Base-by-base conservation (phyloP, 192 early-diverging fungal species). In the Pilaira anomala region DNA sequence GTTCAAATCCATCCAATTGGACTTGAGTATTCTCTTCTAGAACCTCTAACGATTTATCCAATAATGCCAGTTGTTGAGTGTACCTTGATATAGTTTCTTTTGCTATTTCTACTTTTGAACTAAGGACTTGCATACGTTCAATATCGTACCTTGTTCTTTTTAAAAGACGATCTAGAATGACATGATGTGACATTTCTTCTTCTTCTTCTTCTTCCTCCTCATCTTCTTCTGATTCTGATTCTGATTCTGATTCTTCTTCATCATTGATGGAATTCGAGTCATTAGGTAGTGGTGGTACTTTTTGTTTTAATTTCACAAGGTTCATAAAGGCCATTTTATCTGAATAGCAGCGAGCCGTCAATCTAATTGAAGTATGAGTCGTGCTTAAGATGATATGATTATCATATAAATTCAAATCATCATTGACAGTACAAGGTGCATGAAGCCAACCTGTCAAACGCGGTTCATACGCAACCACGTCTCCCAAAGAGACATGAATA, bases 281-380 rank as follows among this genome's bases (percentile, higher is more conserved):
- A 19, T n/a, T 19, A 19, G 11, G 33, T 22, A 11, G 30, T 9
- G 16, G 9, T 21, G 3, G 19, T 14, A 18, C 5, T 41, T 44
- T 22, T 12, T 58, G 55, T 8, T 45, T 66, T 18, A 66, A 48
- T 3, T 40, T 18, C 4, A 66, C n/a, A 13, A 66, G 33, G 18
- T 66, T 56, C 18, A 66, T 22, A 59, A 66, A 66, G 13, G 24
- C 48, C 41, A 49, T 59, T 59, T 66, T 66, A 19, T 66, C 65
- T 2, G 30, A 11, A 33, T 39, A 19, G 3, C 45, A 66, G 7
- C 65, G 19, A 14, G 55, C 55, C 24, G 41, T 66, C 4, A 66
- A 28, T 24, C 30, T 28, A 44, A 66, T 19, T n/a, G 44, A 48
- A 0, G 25, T 48, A 24, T 59, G 46, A 2, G n/a, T 19, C 0